Percentiles rank a stretch among this genome's conserved stretches.
These are phyloP conservation scores for Sugiyamaella paludigena DNA, from an alignment of 1,139 yeast species.

Conservation along the genomic window DNA sequence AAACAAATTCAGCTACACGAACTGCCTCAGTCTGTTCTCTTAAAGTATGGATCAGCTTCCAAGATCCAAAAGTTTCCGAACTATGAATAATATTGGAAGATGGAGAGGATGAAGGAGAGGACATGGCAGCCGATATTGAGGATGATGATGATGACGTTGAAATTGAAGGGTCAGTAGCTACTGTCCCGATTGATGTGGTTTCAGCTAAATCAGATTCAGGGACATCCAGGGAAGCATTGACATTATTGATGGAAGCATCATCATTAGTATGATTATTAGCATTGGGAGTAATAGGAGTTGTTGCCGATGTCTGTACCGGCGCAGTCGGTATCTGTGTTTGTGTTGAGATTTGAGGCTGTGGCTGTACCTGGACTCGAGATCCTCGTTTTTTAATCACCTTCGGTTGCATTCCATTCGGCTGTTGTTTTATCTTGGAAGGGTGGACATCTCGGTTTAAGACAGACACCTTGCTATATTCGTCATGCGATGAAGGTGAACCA, in stretches of 20 bases:
- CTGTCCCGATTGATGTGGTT: too few relatives aligned
- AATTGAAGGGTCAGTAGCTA: too few relatives aligned
- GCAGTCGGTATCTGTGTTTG: background rate
- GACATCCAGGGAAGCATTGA: too few relatives aligned
- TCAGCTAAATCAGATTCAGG: too few relatives aligned
- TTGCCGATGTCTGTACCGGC: too few relatives aligned
- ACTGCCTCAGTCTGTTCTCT: slow-evolving; percentile 19
- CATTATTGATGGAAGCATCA: too few relatives aligned
- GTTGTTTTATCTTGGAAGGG: slow-evolving; percentile 16
- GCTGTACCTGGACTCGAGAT: background rate
- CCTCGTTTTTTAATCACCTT: slow-evolving; percentile 6
- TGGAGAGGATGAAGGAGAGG: too few relatives aligned
- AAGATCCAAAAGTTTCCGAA: slow-evolving; percentile 1
- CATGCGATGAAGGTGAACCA: background rate
- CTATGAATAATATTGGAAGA: too few relatives aligned
- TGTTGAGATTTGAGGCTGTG: background rate
- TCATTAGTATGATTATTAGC: background rate
- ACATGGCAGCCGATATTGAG: too few relatives aligned
- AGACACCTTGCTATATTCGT: slow-evolving; percentile 4
- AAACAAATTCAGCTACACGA: slow-evolving; percentile 18
- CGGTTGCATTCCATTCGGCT: background rate
- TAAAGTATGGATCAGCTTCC: slow-evolving; percentile 9
- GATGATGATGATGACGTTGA: too few relatives aligned
- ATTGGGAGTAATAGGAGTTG: background rate
- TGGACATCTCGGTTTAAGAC: slow-evolving; percentile 17